phyloP scores from a whole-genome alignment of 2,329 filamentous ascomycete genomes.

The Tolypocladium cylindrosporum region DNA sequence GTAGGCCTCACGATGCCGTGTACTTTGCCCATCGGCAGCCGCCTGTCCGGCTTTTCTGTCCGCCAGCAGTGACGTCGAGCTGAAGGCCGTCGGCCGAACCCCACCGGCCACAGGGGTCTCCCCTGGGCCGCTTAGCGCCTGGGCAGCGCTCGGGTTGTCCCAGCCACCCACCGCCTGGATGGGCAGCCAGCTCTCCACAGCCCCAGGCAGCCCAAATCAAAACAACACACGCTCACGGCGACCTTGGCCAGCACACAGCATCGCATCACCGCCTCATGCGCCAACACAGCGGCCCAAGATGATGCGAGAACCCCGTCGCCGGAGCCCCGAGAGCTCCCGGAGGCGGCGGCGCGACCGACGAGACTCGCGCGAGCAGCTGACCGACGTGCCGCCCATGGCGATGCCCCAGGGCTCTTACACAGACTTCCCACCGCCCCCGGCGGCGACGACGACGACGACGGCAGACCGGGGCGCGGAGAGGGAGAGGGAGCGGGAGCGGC shows the following conservation, averaged over 20 bases:
- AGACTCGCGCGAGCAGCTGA: slow-evolving; percentile 19
- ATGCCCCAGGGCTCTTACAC: slow-evolving; percentile 5
- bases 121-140: background rate
- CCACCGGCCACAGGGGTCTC: background rate
- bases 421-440: background rate
- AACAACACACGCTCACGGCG: background rate
- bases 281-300: slow-evolving; percentile 26
- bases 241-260: background rate
- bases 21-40: background rate
- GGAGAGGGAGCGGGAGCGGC: background rate
- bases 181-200: background rate
- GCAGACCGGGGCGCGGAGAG: background rate
- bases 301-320: slow-evolving; percentile 45
- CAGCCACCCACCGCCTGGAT: background rate
- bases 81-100: background rate
- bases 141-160: background rate
- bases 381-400: slow-evolving; percentile 8
- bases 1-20: background rate
- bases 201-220: background rate
- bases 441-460: background rate
- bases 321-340: slow-evolving; percentile 45
- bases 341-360: slow-evolving; percentile 32
- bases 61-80: background rate
- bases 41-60: background rate
- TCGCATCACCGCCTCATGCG: slow-evolving; percentile 6